Evolutionary conservation across 2,329 filamentous ascomycete species (phyloP).

Genomic region (Colletotrichum chlorophyti): DNA sequence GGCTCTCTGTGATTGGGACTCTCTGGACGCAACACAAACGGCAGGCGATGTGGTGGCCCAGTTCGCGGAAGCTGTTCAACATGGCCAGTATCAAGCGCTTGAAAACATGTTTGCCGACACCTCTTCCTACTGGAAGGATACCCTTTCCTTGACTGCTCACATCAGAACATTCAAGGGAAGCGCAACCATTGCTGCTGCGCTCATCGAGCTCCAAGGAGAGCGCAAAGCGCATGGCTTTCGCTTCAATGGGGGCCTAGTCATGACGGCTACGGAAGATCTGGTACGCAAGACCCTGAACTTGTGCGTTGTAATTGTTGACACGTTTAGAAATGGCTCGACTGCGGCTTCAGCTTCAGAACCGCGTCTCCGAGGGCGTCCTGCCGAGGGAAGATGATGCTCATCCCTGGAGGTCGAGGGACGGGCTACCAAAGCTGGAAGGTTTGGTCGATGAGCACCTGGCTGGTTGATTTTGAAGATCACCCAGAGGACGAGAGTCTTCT

Average conservation of each 20-base stretch:
- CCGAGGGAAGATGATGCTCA: slow-evolving; percentile 39
- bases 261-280: slow-evolving; percentile 12
- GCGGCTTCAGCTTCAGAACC: slow-evolving; percentile 40
- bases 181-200: background rate
- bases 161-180: slow-evolving; percentile 19
- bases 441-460: slow-evolving; percentile 40
- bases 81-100: background rate
- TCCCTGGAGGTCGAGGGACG: slow-evolving; percentile 30
- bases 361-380: slow-evolving; percentile 36
- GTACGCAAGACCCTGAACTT: background rate
- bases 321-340: slow-evolving; percentile 15
- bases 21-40: background rate
- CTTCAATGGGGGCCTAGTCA: background rate
- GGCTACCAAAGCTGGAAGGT: slow-evolving; percentile 39
- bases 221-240: background rate
- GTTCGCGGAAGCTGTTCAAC: background rate
- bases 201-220: background rate
- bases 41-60: background rate
- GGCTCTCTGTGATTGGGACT: slow-evolving; percentile 1
- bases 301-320: background rate
- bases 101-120: background rate
- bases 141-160: slow-evolving; percentile 24
- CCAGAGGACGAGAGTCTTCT: slow-evolving; percentile 38
- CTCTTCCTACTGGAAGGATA: slow-evolving; percentile 23
- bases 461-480: slow-evolving; percentile 32